A percentile compares a stretch with the other conserved stretches of the same genome.
Conservation (phyloP, 495 filamentous ascomycete genomes). For the Hamigera avellanea region DNA sequence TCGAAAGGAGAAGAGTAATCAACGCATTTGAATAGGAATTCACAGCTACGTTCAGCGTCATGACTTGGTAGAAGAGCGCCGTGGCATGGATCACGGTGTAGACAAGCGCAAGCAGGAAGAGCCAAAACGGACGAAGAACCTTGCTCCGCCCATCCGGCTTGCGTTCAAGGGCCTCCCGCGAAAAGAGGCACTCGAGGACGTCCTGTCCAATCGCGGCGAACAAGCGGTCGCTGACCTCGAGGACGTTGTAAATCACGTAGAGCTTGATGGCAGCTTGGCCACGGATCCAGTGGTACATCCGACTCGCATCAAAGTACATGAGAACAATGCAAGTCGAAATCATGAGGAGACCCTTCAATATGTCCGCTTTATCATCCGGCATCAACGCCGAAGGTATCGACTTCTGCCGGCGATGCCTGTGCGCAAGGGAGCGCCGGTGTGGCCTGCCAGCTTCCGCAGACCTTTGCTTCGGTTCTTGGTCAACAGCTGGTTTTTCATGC, state of each 20-base stretch:
- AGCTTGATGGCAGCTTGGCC: conserved; percentile 96
- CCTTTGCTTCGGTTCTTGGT: conserved; percentile 13
- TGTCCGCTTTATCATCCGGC: conserved; percentile 87
- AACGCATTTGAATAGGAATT: conserved; percentile 98
- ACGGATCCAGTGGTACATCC: conserved; percentile 96
- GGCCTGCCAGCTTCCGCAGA: conserved; percentile 15
- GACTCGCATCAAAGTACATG: conserved; percentile 88
- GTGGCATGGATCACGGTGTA: conserved; percentile 85
- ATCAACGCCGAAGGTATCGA: conserved; percentile 74
- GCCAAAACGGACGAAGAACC: conserved; percentile 77
- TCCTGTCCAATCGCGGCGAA: conserved; percentile 90
- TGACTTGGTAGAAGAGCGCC: conserved; percentile 89
- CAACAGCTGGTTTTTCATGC: conserved; percentile 3
- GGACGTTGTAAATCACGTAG: conserved; percentile 95
- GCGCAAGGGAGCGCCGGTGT: conserved; percentile 20
- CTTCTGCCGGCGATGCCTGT: conserved; percentile 58
- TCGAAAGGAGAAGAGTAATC: conserved; percentile 80
- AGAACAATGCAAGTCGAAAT: conserved; percentile 71
- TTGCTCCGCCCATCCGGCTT: conserved; percentile 84
- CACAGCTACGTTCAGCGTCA: conserved; percentile 93
- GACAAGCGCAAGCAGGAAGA: conserved; percentile 74
- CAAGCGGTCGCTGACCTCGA: conserved; percentile 81
- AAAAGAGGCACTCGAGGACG: conserved; percentile 91
- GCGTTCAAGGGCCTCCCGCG: conserved; percentile 78
- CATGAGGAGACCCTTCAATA: conserved; percentile 80